Base-by-base conservation (phyloP, 148 eudicot genomes). In the Rhododendron kiyosumense region DNA sequence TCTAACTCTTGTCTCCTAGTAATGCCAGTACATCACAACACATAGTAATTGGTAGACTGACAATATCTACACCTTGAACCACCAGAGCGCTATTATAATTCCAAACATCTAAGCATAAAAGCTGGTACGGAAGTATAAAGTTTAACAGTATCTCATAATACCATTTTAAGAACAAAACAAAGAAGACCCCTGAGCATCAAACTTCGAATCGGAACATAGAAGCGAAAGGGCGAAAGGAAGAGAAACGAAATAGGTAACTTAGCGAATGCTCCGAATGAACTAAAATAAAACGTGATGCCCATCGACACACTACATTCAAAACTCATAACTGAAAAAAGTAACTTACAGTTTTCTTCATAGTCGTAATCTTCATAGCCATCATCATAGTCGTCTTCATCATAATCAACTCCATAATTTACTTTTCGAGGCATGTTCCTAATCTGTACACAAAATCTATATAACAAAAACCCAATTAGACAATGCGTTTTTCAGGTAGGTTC, bases 341-440 rank as follows among this genome's bases (percentile, higher is more conserved):
- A 88, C 94, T 93, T 67, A 96, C 99, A 91, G 45, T 90, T 86
- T 84, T 85, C 89, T 79, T 91, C 88, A 30, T 89, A 83, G 81
- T 90, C 94, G 34, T 96, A 88, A 85, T 92, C 87, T 54, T 87
- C 91, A 81, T 91, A 83, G 43, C 79, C 89, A 48, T 94, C 94
- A 84, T 90, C 90, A 51, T 71, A 71, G 8, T 12, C 38, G 41
- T 92, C 93, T 18, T 92, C 96, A 76, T 94, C 95, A 57, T 88
- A 91, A 86, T 94, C 93, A 79, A 89, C 86, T 59, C 94, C 95
- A 87, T 89, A 90, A n/a, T 83, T 86, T 45, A 87, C 90, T 90
- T 96, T 96, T 34, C 96, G 99, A 87, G 99, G 92, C 99, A 96
- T 95, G 83, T 57, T 88, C 73, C 84, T 86, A 87, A 73, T 38